These are phyloP conservation scores for Priceomyces medius DNA, from an alignment of 805 yeast genomes.

Conservation along the genomic window DNA sequence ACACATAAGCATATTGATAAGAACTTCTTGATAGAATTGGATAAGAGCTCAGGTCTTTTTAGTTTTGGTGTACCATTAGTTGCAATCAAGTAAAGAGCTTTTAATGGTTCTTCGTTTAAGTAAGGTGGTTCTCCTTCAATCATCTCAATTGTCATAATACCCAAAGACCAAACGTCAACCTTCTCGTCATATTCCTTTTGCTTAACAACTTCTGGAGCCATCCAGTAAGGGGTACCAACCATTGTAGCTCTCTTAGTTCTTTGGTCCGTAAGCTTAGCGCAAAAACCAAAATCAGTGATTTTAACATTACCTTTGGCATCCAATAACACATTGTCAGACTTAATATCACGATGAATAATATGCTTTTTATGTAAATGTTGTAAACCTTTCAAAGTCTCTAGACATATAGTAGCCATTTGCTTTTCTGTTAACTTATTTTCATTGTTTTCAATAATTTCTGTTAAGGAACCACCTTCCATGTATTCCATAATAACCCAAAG, in stretches of 20 bases:
- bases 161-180: slow-evolving; percentile 81
- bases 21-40: slow-evolving; percentile 78
- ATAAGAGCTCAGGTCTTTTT: slow-evolving; percentile 64
- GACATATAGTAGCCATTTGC: slow-evolving; percentile 89
- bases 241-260: slow-evolving; percentile 74
- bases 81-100: slow-evolving; percentile 73
- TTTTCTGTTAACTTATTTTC: slow-evolving; percentile 67
- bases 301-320: slow-evolving; percentile 44
- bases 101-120: slow-evolving; percentile 73
- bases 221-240: slow-evolving; percentile 91
- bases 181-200: slow-evolving; percentile 80
- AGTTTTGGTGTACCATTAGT: slow-evolving; percentile 80
- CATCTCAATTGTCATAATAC: slow-evolving; percentile 86
- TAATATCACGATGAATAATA: slow-evolving; percentile 70
- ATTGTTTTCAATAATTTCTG: slow-evolving; percentile 93
- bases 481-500: slow-evolving; percentile 99
- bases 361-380: slow-evolving; percentile 89
- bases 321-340: slow-evolving; percentile 46
- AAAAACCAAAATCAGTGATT: slow-evolving; percentile 48
- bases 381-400: slow-evolving; percentile 86
- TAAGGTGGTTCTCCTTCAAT: slow-evolving; percentile 86
- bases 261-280: slow-evolving; percentile 76
- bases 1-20: slow-evolving; percentile 90
- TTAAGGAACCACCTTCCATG: slow-evolving; percentile 98
- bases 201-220: slow-evolving; percentile 85